Percentiles rank a stretch among this genome's conserved stretches.
Conservation (phyloP, 2,329 filamentous ascomycete genomes). For the Aureobasidium sp. region DNA sequence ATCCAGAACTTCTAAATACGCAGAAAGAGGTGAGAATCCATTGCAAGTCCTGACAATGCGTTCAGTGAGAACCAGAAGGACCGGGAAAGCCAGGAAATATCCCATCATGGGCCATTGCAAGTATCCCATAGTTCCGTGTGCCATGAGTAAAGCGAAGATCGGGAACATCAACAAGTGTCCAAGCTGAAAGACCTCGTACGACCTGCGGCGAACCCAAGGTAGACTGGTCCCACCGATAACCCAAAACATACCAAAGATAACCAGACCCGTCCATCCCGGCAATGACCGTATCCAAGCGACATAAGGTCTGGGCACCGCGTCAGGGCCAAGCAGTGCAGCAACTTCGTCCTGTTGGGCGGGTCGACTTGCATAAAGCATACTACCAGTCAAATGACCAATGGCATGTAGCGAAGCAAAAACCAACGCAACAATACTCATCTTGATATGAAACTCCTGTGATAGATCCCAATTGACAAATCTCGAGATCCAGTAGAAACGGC, state of each 20-base stretch:
- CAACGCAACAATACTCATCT: conserved; percentile 43
- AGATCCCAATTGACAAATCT: conserved; percentile 51
- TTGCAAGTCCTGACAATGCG: conserved; percentile 36
- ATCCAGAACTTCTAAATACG: conserved; percentile 42
- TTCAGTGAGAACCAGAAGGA: conserved; percentile 43
- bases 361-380: conserved; percentile 43
- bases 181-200: conserved; percentile 50
- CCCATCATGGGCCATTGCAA: conserved; percentile 50
- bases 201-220: conserved; percentile 42
- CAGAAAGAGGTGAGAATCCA: conserved; percentile 42
- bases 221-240: conserved; percentile 40
- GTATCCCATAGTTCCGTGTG: conserved; percentile 43
- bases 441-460: conserved; percentile 47
- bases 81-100: conserved; percentile 47
- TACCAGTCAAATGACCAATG: conserved; percentile 45
- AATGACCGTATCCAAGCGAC: conserved; percentile 38
- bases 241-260: conserved; percentile 42
- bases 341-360: conserved; percentile 37
- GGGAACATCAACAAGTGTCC: conserved; percentile 51
- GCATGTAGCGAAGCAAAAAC: conserved; percentile 45
- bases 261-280: conserved; percentile 44
- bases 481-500: conserved; percentile 43
- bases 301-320: conserved; percentile 38
- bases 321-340: conserved; percentile 35
- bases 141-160: conserved; percentile 47